Base-by-base conservation (phyloP, 139 green algal species). In the Nannochloris sp. region DNA sequence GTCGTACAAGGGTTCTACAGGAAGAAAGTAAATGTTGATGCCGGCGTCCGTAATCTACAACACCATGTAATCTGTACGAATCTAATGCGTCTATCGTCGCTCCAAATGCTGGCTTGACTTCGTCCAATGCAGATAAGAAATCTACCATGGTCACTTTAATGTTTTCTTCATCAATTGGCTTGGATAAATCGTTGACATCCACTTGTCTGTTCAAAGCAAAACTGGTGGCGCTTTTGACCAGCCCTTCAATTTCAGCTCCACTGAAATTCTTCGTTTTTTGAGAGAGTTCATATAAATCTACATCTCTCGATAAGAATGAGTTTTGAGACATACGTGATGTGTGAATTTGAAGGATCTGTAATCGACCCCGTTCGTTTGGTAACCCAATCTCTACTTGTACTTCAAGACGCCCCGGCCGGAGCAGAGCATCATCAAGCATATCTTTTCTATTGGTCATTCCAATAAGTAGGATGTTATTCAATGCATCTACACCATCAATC, bases 391-490 rank as follows among this genome's bases (percentile, higher is more conserved):
- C 95, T 15, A 99, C 87, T 58, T 96, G 89, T 59, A 97, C 89
- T 73, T 96, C 91, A 64, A 99, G 74, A 19, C 95, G 85, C 1
- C 95, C 95, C 0, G 93, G 92, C 4, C 95, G 80, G 63, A 98
- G 77, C 61, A 99, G 76, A 24, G 95, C 95, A 74, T 99, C 95
- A 73, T 99, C 95, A 27, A 99, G 89, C 88, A 99, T 94, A 78
- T 99, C 94, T 55, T 86, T 89, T 59, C 90, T 70, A 63, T 87
- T 87, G 67, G 78, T 96, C 89, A 96, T 96, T 60, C 91, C 93
- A 64, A 99, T 99, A 14, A 99, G 80, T 61, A 99, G 81, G 74
- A 99, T 98, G 81, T 99, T 99, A 84, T 99, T 98, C 15, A 99
- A 78, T 9, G 92, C 80, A 71, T 99, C 93, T 62, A 99, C 95